Evolutionary conservation across 768 basidiomycete genomes (phyloP).

Genomic region (Candolleomyces efflorescens): DNA sequence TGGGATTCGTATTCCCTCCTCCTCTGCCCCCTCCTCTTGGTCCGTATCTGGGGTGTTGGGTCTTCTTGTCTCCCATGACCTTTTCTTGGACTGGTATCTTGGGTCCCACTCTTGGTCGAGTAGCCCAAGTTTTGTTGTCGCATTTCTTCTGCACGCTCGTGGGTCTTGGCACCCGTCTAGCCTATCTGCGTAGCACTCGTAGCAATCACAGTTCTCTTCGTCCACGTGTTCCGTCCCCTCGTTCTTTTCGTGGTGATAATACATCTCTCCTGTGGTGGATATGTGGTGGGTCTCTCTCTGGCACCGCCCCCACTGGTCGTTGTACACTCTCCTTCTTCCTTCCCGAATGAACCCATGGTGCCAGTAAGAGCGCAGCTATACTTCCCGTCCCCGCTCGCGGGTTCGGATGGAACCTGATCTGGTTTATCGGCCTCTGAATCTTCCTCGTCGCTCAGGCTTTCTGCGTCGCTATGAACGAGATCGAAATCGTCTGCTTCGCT

Average conservation of each 20-base stretch:
- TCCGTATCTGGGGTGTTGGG: not conserved
- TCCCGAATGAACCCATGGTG: too few relatives aligned
- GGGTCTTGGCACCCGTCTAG: not conserved
- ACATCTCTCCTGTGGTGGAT: not conserved
- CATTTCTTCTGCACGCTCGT: not conserved
- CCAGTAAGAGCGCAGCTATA: too few relatives aligned
- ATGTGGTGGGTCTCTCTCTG: not conserved
- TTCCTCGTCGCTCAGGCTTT: too few relatives aligned
- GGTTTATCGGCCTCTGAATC: too few relatives aligned
- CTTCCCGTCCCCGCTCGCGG: too few relatives aligned
- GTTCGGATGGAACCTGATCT: too few relatives aligned
- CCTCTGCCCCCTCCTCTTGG: not conserved
- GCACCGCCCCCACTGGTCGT: not conserved
- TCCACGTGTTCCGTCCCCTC: not conserved
- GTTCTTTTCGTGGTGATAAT: not conserved
- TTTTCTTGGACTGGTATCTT: not conserved
- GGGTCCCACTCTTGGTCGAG: not conserved
- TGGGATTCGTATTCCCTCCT: not conserved
- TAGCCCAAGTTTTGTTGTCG: not conserved
- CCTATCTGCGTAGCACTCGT: not conserved
- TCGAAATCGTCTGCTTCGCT: too few relatives aligned
- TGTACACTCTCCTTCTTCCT: too few relatives aligned
- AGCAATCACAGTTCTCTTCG: not conserved
- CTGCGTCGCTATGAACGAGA: too few relatives aligned
- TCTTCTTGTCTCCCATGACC: not conserved